Evolutionary conservation across 2,329 filamentous ascomycete species (phyloP).

Genomic region (Raffaelea ambrosiae): DNA sequence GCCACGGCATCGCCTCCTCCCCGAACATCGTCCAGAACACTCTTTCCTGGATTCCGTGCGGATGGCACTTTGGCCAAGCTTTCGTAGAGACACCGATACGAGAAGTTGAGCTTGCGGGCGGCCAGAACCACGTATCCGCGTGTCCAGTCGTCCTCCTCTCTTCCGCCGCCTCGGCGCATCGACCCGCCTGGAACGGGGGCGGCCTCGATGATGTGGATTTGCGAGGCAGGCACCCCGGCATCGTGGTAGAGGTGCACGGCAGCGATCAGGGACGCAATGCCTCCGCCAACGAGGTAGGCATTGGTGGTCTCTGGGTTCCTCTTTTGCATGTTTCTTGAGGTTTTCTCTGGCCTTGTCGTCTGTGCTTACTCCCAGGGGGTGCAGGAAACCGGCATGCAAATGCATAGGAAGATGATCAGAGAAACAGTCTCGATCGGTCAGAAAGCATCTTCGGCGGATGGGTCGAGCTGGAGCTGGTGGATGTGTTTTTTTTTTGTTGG

Average conservation of each 20-base stretch:
- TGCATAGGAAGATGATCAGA: too few species aligned
- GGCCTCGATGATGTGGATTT: slow-evolving; percentile 22
- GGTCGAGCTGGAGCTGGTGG: too few species aligned
- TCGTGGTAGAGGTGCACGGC: slow-evolving; percentile 21
- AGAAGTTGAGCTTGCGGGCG: slow-evolving; percentile 21
- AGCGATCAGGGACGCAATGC: slow-evolving; percentile 21
- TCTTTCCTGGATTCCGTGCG: slow-evolving; percentile 11
- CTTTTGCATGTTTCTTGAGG: neutral
- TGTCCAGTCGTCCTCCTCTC: slow-evolving; percentile 9
- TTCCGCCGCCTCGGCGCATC: slow-evolving; percentile 12
- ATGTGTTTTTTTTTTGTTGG: too few species aligned
- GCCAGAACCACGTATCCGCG: slow-evolving; percentile 18
- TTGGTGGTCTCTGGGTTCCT: slow-evolving; percentile 14
- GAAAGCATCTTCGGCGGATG: too few species aligned
- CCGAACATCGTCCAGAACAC: slow-evolving; percentile 18
- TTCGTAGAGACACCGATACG: slow-evolving; percentile 20
- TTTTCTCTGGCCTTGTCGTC: neutral
- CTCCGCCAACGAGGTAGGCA: slow-evolving; percentile 21
- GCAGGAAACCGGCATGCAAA: too few species aligned
- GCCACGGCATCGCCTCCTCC: slow-evolving; percentile 10
- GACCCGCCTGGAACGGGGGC: slow-evolving; percentile 14
- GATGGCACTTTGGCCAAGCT: slow-evolving; percentile 18
- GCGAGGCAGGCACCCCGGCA: slow-evolving; percentile 17
- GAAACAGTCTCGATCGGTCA: too few species aligned
- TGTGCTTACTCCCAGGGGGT: too few species aligned